Evolutionary conservation across 345 rosid genomes (phyloP).

Genomic region (Eucalyptus leucophloia): DNA sequence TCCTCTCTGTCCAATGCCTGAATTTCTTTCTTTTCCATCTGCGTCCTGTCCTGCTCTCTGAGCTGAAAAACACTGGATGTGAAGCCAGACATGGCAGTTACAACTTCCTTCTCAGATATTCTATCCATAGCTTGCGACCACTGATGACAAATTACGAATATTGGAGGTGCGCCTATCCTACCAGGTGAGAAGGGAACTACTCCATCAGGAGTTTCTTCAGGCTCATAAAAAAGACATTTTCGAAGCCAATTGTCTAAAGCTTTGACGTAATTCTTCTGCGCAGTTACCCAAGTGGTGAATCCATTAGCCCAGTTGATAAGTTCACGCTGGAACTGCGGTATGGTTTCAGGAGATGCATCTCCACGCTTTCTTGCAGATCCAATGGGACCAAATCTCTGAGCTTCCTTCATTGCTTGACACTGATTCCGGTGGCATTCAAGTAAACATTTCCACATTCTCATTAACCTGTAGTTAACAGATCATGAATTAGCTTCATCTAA

Average conservation of each 20-base stretch:
- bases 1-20: slow-evolving; percentile 79
- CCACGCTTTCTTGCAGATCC: slow-evolving; percentile 53
- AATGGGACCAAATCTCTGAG: slow-evolving; percentile 43
- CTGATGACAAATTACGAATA: slow-evolving; percentile 90
- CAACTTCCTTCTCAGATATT: slow-evolving; percentile 81
- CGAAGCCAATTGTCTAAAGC: slow-evolving; percentile 84
- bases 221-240: slow-evolving; percentile 76
- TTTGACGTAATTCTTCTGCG: slow-evolving; percentile 66
- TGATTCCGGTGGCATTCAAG: slow-evolving; percentile 83
- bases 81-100: slow-evolving; percentile 60
- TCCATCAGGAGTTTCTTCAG: slow-evolving; percentile 88
- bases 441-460: slow-evolving; percentile 92
- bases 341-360: slow-evolving; percentile 57
- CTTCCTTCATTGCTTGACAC: slow-evolving; percentile 64
- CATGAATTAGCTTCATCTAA: background rate
- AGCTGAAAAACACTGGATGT: slow-evolving; percentile 53
- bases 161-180: slow-evolving; percentile 83
- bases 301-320: slow-evolving; percentile 62
- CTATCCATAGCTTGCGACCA: slow-evolving; percentile 82
- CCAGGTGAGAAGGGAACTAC: slow-evolving; percentile 88
- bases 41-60: slow-evolving; percentile 71
- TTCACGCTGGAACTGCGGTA: slow-evolving; percentile 63
- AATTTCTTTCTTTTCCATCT: slow-evolving; percentile 53
- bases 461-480: slow-evolving; percentile 37
- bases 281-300: slow-evolving; percentile 69